Conservation (phyloP, 306 rosid genomes). For the Elaeagnus macrophylla region DNA sequence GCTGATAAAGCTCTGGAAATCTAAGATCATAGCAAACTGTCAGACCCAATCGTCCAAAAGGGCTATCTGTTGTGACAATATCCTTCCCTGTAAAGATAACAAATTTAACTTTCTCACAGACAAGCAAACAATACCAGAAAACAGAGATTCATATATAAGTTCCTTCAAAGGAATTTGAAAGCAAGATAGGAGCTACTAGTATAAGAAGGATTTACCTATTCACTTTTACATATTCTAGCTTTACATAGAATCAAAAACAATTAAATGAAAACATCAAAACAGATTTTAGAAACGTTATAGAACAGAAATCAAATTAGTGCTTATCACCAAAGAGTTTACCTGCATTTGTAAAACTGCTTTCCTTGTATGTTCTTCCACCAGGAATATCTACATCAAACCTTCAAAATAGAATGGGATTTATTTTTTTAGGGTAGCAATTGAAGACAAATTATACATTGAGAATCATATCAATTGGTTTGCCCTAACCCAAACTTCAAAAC, state of each 20-base stretch:
- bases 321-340: constrained; percentile 32
- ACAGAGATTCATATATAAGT: background rate
- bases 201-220: background rate
- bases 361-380: constrained; percentile 85
- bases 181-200: background rate
- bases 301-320: background rate
- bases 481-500: background rate
- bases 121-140: background rate
- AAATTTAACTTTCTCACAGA: constrained; percentile 16
- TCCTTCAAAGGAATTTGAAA: background rate
- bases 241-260: too few relatives aligned
- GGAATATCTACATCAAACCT: constrained; percentile 97
- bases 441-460: background rate
- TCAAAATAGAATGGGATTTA: constrained; percentile 17
- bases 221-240: too few relatives aligned
- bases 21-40: constrained; percentile 93
- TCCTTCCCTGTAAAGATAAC: constrained; percentile 55
- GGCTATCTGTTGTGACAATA: constrained; percentile 72
- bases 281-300: background rate
- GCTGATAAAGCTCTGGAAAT: constrained; percentile 81
- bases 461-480: background rate
- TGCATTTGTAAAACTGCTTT: constrained; percentile 70
- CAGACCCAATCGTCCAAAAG: constrained; percentile 82
- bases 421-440: constrained; percentile 3
- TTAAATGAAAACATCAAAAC: background rate